Evolutionary conservation across 345 rosid species (phyloP).

Genomic region (Toxicodendron radicans): DNA sequence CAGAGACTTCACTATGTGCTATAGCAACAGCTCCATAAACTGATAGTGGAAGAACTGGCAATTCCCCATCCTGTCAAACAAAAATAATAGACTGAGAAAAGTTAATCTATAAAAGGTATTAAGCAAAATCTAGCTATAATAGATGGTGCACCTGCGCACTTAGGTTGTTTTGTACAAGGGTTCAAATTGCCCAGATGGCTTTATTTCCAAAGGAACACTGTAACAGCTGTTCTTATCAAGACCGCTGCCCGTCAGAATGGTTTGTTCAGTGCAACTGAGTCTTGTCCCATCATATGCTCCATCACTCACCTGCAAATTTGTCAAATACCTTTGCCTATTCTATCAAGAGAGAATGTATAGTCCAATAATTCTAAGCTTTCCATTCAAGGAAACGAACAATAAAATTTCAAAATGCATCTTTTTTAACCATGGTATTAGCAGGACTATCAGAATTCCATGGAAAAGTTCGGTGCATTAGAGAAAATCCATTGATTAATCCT

Average conservation of each 20-base stretch:
- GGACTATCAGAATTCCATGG: neutral
- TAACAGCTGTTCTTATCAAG: conserved; percentile 49
- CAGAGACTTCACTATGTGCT: conserved; percentile 84
- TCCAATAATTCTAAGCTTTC: conserved; percentile 11
- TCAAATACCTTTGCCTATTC: neutral
- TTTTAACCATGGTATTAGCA: neutral
- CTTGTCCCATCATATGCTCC: conserved; percentile 81
- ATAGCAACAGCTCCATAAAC: conserved; percentile 92
- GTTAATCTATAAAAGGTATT: neutral
- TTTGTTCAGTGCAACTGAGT: conserved; percentile 69
- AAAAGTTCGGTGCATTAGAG: too few relatives aligned
- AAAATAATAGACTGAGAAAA: conserved; percentile 8
- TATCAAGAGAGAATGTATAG: neutral
- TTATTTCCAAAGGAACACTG: conserved; percentile 79
- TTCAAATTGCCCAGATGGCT: conserved; percentile 93
- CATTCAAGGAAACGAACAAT: neutral
- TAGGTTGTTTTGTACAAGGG: conserved; percentile 82
- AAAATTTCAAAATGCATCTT: neutral
- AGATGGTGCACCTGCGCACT: conserved; percentile 57
- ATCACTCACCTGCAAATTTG: conserved; percentile 52
- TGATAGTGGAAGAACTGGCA: conserved; percentile 85
- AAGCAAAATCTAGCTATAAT: neutral
- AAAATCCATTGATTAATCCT: neutral
- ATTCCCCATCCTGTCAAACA: conserved; percentile 69
- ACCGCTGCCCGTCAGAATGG: conserved; percentile 62